Conservation (phyloP, 2,329 filamentous ascomycete genomes). For the Plenodomus tracheiphilus region DNA sequence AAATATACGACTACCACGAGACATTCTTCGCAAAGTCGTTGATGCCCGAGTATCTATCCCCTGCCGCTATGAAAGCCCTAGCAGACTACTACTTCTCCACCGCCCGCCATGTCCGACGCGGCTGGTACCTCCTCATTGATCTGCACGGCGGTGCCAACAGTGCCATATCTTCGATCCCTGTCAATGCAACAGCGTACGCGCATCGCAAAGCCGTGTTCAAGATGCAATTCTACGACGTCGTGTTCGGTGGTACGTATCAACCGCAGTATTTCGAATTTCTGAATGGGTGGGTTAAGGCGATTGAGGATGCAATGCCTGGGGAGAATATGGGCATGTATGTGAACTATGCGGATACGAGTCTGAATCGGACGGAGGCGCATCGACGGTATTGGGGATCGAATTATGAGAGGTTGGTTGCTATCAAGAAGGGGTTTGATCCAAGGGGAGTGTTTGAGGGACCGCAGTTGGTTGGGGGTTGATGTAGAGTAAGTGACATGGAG, state of each 20-base stretch:
- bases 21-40: constrained; percentile 34
- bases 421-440: constrained; percentile 43
- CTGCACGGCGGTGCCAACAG: constrained; percentile 26
- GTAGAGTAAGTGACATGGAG: no score
- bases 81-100: no score
- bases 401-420: constrained; percentile 32
- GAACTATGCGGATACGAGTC: constrained; percentile 55
- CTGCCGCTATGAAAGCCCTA: constrained; percentile 20
- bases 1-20: constrained; percentile 29
- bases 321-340: constrained; percentile 52
- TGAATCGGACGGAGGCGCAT: constrained; percentile 49
- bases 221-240: constrained; percentile 31
- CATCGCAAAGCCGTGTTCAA: constrained; percentile 34
- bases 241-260: constrained; percentile 31
- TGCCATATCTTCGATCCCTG: constrained; percentile 8
- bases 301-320: constrained; percentile 24
- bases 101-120: no score
- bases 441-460: constrained; percentile 31
- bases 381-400: constrained; percentile 49
- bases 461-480: no score
- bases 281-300: constrained; percentile 44
- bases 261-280: constrained; percentile 41
- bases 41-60: constrained; percentile 24
- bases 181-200: constrained; percentile 25
- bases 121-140: constrained; percentile 34